These are phyloP conservation scores for Stemphylium vesicarium DNA, from an alignment of 2,329 filamentous ascomycete species.

Conservation along the genomic window DNA sequence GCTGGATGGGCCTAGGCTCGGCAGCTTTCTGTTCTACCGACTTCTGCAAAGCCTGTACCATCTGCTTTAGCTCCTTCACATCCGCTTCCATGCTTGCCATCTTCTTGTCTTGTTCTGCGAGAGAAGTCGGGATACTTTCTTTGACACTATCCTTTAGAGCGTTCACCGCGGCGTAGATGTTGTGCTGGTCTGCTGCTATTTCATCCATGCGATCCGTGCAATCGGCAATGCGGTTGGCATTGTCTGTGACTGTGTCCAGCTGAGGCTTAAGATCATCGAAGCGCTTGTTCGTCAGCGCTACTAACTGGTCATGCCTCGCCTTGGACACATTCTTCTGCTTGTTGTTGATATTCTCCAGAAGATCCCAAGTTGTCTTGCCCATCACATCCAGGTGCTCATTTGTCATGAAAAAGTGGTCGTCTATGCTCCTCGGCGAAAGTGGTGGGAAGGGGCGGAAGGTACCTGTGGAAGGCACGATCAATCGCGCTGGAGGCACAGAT, in stretches of 20 bases:
- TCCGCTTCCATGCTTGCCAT: slow-evolving; percentile 27
- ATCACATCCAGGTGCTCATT: slow-evolving; percentile 47
- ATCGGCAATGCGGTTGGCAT: slow-evolving; percentile 24
- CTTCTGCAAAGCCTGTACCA: slow-evolving; percentile 33
- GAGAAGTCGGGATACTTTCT: slow-evolving; percentile 28
- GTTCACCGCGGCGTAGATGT: slow-evolving; percentile 33
- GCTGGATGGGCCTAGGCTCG: slow-evolving; percentile 11
- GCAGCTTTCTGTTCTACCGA: slow-evolving; percentile 24
- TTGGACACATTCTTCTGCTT: slow-evolving; percentile 15
- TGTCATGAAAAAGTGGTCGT: slow-evolving; percentile 46
- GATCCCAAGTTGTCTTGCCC: slow-evolving; percentile 36
- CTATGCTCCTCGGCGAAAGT: slow-evolving; percentile 21
- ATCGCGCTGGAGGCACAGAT: slow-evolving; percentile 8
- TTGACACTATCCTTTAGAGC: slow-evolving; percentile 36
- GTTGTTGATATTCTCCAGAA: slow-evolving; percentile 23
- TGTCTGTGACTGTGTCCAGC: slow-evolving; percentile 30
- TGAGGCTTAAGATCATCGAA: slow-evolving; percentile 36
- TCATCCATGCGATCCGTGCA: slow-evolving; percentile 13
- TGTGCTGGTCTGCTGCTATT: slow-evolving; percentile 11
- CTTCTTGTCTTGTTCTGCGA: slow-evolving; percentile 36
- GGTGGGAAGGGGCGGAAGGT: slow-evolving; percentile 5
- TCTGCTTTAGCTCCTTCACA: slow-evolving; percentile 37
- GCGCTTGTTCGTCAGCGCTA: slow-evolving; percentile 25
- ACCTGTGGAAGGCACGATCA: slow-evolving; percentile 1
- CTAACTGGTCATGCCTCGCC: slow-evolving; percentile 29